These are phyloP conservation scores for Salvia splendens DNA, from an alignment of 257 asterid genomes.

Conservation along the genomic window DNA sequence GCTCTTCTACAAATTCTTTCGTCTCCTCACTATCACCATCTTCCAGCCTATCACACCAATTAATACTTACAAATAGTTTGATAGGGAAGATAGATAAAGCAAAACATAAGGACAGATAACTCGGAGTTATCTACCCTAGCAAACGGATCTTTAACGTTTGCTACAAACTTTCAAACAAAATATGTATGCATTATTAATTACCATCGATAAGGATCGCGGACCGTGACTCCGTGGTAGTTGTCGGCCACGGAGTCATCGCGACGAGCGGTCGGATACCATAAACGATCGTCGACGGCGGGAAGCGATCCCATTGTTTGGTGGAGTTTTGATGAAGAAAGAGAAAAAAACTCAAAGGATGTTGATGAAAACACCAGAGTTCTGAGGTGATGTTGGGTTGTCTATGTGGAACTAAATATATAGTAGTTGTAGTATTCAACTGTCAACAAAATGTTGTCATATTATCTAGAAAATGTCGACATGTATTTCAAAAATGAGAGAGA, in stretches of 20 bases:
- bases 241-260: constrained; percentile 70
- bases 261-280: constrained; percentile 54
- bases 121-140: no score
- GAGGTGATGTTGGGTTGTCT: no score
- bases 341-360: no score
- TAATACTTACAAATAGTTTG: background rate
- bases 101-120: no score
- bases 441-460: no score
- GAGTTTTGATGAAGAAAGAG: background rate
- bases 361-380: no score
- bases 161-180: no score
- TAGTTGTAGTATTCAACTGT: no score
- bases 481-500: no score
- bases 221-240: constrained; percentile 57
- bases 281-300: constrained; percentile 34
- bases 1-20: constrained; percentile 72
- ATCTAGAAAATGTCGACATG: no score
- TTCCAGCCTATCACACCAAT: constrained; percentile 70
- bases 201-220: constrained; percentile 85
- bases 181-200: constrained; percentile 23
- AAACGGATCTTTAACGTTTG: no score
- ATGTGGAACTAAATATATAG: no score
- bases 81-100: background rate
- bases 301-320: constrained; percentile 48
- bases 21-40: constrained; percentile 90